Evolutionary conservation across 2,329 filamentous ascomycete genomes (phyloP), one percentile per base, ranked within the genome.

Genomic region (Stagonosporopsis cucurbitacearum): DNA sequence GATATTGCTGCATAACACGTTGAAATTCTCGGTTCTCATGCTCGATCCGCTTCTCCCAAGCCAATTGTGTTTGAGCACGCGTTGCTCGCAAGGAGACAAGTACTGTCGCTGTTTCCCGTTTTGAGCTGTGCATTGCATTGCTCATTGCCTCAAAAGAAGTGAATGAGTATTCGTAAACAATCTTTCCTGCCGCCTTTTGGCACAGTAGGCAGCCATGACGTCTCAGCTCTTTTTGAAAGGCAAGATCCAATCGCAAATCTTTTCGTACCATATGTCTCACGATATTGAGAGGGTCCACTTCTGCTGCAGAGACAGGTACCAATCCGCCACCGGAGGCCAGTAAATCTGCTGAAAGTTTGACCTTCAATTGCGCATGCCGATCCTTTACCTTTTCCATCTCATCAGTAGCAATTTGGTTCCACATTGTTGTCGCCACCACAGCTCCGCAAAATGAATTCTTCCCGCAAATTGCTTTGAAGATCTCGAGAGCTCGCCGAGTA

Each of bases 391-490:
- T 30, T 11, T 28, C 15, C 19, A 46, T 25, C 3, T 52, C 42
- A 11, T 12, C 23, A n/a, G 1, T 3, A 6, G 36, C 25, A 6
- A 51, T 17, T 39, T 55, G 44, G 13, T 76, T 74, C 78, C 79
- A 81, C 68, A 76, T 75, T 25, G 71, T 79, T 4, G 79, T 80
- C 8, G 69, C 71, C 13, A 81, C 61, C 3, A 79, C 55, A 2
- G 80, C 75, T 37, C 76, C 75, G 46, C 72, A 66, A 3, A 81
- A 66, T 28, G 71, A 71, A 13, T 76, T 65, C 20, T 75, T 64
- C 1, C 80, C 80, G 20, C 74, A 77, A 5, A 82, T 75, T 25
- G 76, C 74, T 52, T 74, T 70, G 67, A 81, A 79, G 69, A 80
- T 77, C 17, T 71, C 57, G 2, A 82, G 59, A 47, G 79, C 79